phyloP scores from a whole-genome alignment of 352 stramenopile species.

The Chrysophaeum taylorii region DNA sequence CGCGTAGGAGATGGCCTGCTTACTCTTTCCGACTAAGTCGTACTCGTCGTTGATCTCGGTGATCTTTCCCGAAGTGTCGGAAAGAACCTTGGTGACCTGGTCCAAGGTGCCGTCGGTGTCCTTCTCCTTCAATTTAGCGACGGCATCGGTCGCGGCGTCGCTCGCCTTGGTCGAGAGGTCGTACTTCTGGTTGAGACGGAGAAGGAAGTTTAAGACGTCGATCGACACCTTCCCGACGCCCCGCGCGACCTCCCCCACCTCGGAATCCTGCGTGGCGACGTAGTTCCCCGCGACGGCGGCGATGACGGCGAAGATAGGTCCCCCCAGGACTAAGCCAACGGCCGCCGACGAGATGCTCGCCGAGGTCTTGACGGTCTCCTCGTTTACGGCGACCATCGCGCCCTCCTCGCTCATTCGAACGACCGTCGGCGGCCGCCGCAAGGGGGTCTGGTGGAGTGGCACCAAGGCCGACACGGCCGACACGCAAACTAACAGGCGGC shows the following conservation, averaged over 20 bases:
- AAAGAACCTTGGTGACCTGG: slow-evolving; percentile 58
- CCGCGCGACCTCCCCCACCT: slow-evolving; percentile 47
- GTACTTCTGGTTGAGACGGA: slow-evolving; percentile 65
- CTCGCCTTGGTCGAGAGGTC: slow-evolving; percentile 45
- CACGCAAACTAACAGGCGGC: too few relatives aligned
- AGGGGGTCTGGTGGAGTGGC: too few relatives aligned
- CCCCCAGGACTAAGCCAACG: slow-evolving; percentile 52
- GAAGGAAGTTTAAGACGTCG: slow-evolving; percentile 66
- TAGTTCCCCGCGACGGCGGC: slow-evolving; percentile 33
- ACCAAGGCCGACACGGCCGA: too few relatives aligned
- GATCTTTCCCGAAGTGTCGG: slow-evolving; percentile 51
- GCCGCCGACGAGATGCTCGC: slow-evolving; percentile 49
- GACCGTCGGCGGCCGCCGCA: too few relatives aligned
- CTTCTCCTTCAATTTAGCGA: slow-evolving; percentile 54
- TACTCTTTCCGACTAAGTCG: slow-evolving; percentile 55
- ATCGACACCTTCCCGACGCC: slow-evolving; percentile 57
- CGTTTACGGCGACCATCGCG: slow-evolving; percentile 54
- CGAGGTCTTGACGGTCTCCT: slow-evolving; percentile 63
- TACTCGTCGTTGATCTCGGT: slow-evolving; percentile 64
- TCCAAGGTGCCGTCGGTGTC: slow-evolving; percentile 48
- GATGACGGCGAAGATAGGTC: slow-evolving; percentile 50
- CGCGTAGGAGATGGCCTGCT: slow-evolving; percentile 49
- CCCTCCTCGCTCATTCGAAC: neutral
- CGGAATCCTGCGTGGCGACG: slow-evolving; percentile 30
- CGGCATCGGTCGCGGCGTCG: slow-evolving; percentile 32